These are phyloP conservation scores for Rhizopogon roseolus DNA, from an alignment of 768 basidiomycete genomes.

Conservation along the genomic window DNA sequence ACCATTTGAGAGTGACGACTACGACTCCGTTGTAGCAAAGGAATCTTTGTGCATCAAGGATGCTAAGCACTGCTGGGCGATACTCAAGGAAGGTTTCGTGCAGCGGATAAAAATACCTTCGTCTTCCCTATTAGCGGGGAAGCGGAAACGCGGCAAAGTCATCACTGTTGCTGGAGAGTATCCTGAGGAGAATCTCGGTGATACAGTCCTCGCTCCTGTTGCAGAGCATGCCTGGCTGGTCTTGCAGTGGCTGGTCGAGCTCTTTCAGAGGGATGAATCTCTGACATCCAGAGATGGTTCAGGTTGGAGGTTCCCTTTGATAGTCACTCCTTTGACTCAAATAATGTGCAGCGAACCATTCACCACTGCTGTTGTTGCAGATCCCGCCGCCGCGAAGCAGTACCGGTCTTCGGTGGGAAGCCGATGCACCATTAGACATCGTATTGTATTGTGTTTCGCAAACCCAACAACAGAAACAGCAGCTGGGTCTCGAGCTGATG, in stretches of 20 bases:
- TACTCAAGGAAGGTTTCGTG: conserved; percentile 52
- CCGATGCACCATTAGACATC: conserved; percentile 45
- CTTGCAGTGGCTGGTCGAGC: conserved; percentile 60
- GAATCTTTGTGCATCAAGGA: conserved; percentile 50
- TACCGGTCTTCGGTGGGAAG: conserved; percentile 50
- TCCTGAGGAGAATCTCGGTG: conserved; percentile 14
- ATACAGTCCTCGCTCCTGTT: conserved; percentile 31
- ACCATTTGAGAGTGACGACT: conserved; percentile 21
- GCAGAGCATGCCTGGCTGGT: conserved; percentile 65
- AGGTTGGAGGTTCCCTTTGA: conserved; percentile 15
- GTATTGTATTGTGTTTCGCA: conserved; percentile 34
- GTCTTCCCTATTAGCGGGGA: conserved; percentile 8
- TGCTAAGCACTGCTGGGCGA: conserved; percentile 56
- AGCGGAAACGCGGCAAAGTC: conserved; percentile 29
- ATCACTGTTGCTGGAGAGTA: conserved; percentile 21
- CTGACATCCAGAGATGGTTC: conserved; percentile 22
- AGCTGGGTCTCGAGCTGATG: conserved; percentile 30
- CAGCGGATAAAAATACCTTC: conserved; percentile 24
- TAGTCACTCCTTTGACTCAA: conserved; percentile 1
- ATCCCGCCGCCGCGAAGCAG: conserved; percentile 50
- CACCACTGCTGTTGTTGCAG: conserved; percentile 52
- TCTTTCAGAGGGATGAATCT: conserved; percentile 68
- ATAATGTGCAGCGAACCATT: conserved; percentile 34
- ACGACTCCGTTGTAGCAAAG: conserved; percentile 53
- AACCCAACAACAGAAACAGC: conserved; percentile 22